Evolutionary conservation across 2,329 filamentous ascomycete genomes (phyloP).

Genomic region (Neofusicoccum laricinum): DNA sequence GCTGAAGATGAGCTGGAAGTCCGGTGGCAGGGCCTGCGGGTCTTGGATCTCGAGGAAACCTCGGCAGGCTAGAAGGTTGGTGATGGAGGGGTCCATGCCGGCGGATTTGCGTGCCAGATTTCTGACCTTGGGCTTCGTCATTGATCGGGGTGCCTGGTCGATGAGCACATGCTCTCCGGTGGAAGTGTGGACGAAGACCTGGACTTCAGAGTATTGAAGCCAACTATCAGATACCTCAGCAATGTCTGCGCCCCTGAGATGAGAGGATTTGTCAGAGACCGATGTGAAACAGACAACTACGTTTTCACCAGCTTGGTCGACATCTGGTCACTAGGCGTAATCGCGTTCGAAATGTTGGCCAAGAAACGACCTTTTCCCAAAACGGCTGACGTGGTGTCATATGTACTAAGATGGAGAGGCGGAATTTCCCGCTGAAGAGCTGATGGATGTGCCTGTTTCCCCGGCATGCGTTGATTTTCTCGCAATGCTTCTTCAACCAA

Average conservation of each 20-base stretch:
- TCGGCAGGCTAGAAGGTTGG: slow-evolving; percentile 23
- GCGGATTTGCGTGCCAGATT: slow-evolving; percentile 23
- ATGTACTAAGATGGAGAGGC: background rate
- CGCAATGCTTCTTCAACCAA: too few species aligned
- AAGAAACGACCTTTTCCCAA: background rate
- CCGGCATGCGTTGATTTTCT: too few species aligned
- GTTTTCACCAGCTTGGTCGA: background rate
- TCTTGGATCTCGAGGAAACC: slow-evolving; percentile 19
- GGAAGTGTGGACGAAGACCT: too few species aligned
- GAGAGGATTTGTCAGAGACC: background rate
- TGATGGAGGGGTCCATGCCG: slow-evolving; percentile 22
- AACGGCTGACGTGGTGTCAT: background rate
- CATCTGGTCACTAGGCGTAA: background rate
- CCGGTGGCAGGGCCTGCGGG: background rate
- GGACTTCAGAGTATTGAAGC: too few species aligned
- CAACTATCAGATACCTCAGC: too few species aligned
- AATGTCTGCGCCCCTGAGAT: background rate
- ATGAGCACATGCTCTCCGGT: too few species aligned
- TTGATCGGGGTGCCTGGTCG: too few species aligned
- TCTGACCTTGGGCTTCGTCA: slow-evolving; percentile 9
- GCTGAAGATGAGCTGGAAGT: too few species aligned
- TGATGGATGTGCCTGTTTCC: too few species aligned
- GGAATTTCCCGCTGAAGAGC: too few species aligned
- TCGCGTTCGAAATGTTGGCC: background rate
- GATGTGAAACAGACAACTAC: background rate